Conservation (phyloP, 768 basidiomycete genomes). For the Trametes punicea region DNA sequence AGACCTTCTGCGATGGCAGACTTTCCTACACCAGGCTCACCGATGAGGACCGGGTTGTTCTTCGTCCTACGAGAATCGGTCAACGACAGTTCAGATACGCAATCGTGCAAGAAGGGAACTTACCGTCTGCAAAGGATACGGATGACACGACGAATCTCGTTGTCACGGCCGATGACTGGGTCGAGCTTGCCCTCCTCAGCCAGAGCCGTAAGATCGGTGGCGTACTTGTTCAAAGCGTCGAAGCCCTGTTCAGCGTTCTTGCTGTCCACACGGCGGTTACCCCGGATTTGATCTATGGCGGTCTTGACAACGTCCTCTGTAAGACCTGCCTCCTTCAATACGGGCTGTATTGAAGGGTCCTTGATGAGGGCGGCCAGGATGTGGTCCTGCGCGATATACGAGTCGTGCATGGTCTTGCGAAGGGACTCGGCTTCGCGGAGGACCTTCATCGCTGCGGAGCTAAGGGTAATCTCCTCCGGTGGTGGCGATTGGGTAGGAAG, state of each 20-base stretch:
- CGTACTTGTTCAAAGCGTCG: conserved; percentile 88
- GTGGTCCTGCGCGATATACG: conserved; percentile 92
- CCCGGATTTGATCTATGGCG: conserved; percentile 75
- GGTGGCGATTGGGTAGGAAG: conserved; percentile 82
- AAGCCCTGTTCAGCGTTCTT: conserved; percentile 89
- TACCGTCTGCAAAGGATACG: conserved; percentile 81
- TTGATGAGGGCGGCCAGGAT: conserved; percentile 81
- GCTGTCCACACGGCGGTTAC: conserved; percentile 81
- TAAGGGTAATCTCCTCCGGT: conserved; percentile 74
- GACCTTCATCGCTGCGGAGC: conserved; percentile 54
- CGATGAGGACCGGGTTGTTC: conserved; percentile 96
- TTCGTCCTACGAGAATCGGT: conserved; percentile 63
- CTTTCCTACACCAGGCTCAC: conserved; percentile 94
- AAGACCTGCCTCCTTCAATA: conserved; percentile 76
- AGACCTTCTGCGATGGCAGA: conserved; percentile 94
- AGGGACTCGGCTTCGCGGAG: conserved; percentile 72
- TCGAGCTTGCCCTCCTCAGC: conserved; percentile 95
- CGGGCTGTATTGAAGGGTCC: conserved; percentile 58
- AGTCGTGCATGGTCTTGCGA: conserved; percentile 84
- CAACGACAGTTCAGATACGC: not conserved
- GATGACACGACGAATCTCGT: conserved; percentile 83
- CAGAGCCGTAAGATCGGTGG: conserved; percentile 79
- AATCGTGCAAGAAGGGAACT: not conserved
- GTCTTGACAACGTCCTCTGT: conserved; percentile 71
- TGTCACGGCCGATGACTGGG: conserved; percentile 90